Conservation (phyloP, 257 asterid species). For the Voacanga thouarsii region DNA sequence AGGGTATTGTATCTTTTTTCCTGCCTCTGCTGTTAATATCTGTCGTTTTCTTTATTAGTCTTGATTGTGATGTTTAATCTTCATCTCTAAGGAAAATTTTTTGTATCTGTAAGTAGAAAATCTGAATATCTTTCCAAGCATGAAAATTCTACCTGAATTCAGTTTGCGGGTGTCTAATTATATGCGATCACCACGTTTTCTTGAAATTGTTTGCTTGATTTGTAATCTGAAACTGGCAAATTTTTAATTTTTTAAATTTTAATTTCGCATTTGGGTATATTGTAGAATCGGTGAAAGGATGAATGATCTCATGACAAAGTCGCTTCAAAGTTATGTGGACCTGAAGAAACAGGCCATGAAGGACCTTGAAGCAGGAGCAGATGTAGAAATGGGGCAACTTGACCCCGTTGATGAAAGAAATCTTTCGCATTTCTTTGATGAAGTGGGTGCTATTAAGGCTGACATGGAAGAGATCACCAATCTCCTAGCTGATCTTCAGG, state of each 20-base stretch:
- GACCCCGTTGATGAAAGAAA: slow-evolving; percentile 48
- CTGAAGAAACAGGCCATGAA: slow-evolving; percentile 71
- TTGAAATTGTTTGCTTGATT: not conserved
- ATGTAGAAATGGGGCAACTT: slow-evolving; percentile 68
- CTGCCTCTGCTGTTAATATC: not conserved
- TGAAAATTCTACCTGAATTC: not conserved
- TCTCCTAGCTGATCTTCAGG: slow-evolving; percentile 64
- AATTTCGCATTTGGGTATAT: not conserved
- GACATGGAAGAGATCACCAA: slow-evolving; percentile 68
- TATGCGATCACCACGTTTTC: not conserved
- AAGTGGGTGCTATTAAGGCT: slow-evolving; percentile 46
- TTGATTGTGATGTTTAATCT: not conserved
- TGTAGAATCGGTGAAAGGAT: slow-evolving; percentile 30
- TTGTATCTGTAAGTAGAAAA: not conserved
- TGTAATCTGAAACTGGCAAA: not conserved
- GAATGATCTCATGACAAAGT: slow-evolving; percentile 79
- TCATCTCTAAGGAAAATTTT: not conserved
- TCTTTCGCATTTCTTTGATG: slow-evolving; percentile 59
- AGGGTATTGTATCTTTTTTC: not conserved
- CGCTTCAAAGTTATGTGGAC: slow-evolving; percentile 71
- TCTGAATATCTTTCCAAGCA: not conserved
- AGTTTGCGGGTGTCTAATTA: not conserved
- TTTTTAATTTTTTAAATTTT: too few relatives aligned
- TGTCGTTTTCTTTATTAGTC: not conserved
- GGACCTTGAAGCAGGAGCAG: slow-evolving; percentile 53